Evolutionary conservation across 2,329 filamentous ascomycete genomes (phyloP).

Genomic region (Verticillium klebahnii): DNA sequence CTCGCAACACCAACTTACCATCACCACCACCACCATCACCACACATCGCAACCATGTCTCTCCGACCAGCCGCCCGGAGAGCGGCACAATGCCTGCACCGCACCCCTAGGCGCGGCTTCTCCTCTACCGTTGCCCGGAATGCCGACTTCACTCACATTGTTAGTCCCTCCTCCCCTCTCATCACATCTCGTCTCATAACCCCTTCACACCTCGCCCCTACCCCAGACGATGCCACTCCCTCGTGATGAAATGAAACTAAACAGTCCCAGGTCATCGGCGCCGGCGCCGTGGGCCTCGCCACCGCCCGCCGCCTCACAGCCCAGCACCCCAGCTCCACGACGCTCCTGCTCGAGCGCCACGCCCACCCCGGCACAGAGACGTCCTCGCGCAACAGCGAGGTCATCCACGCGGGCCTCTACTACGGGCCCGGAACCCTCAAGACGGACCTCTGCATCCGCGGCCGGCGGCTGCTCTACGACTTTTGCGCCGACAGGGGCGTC

Average conservation of each 20-base stretch:
- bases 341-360: conserved; percentile 77
- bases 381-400: conserved; percentile 92
- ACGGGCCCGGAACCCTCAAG: conserved; percentile 72
- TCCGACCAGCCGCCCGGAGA: background rate
- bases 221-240: background rate
- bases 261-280: conserved; percentile 47
- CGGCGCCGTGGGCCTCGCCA: conserved; percentile 72
- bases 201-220: conserved; percentile 4
- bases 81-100: background rate
- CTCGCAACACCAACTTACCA: background rate
- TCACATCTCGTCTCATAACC: background rate
- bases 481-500: conserved; percentile 66
- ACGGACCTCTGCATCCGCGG: conserved; percentile 77
- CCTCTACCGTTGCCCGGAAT: conserved; percentile 22
- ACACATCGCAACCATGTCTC: background rate
- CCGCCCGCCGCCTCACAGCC: conserved; percentile 65
- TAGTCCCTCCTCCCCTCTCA: conserved; percentile 14
- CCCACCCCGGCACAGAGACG: conserved; percentile 74
- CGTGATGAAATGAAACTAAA: background rate
- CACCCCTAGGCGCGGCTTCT: conserved; percentile 23
- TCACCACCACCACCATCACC: too few relatives aligned
- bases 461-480: conserved; percentile 69
- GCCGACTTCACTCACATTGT: conserved; percentile 44
- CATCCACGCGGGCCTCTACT: conserved; percentile 94
- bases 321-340: conserved; percentile 59